Evolutionary conservation across 805 yeast species (phyloP), one percentile per base, ranked within the genome.

Genomic region (Vanderwaltozyma tropicalis): DNA sequence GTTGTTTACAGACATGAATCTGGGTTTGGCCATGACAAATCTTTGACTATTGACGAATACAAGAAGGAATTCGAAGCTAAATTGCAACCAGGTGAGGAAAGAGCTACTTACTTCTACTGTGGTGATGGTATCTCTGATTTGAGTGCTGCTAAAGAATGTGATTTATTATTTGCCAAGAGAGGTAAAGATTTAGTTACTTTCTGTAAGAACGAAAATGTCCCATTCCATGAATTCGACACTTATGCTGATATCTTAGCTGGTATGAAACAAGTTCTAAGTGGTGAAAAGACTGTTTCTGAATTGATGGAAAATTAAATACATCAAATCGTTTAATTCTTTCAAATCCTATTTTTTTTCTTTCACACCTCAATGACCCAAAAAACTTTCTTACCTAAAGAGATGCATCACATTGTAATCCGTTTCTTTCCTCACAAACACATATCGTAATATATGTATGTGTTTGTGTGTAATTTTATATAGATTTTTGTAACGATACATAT

Each of bases 81-180:
- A 16, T 49, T 43, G 44, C 48, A 39, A 13, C 47, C 50, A 11
- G 61, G 58, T 26, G 58, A 51, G 7, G 52, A 60, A 16, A 69
- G 74, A 34, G 95, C 94, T 13, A 66, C 68, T 28, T 70, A 86
- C 49, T 85, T 89, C 59, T 92, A 92, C 67, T 84, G 95, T 54
- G 99, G 99, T 41, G 99, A 92, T 59, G 99, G 99, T 46, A 96
- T 92, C 24, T 80, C 94, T 32, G 99, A 92, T 61, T 68, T 92
- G 49, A 76, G 86, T 41, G 98, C 98, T 18, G 96, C 97, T 18
- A 80, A 82, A 55, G 96, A 92, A 61, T 87, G 98, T 29, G 89
- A 92, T 60, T 68, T 89, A 48, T 66, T 92, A 47, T 92, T 89
- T 62, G 98, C 98, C 32, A 89, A 87, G 65, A 76, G 76, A 46